Evolutionary conservation across 2,329 filamentous ascomycete species (phyloP).

Genomic region (Sodiomyces alkalinus): DNA sequence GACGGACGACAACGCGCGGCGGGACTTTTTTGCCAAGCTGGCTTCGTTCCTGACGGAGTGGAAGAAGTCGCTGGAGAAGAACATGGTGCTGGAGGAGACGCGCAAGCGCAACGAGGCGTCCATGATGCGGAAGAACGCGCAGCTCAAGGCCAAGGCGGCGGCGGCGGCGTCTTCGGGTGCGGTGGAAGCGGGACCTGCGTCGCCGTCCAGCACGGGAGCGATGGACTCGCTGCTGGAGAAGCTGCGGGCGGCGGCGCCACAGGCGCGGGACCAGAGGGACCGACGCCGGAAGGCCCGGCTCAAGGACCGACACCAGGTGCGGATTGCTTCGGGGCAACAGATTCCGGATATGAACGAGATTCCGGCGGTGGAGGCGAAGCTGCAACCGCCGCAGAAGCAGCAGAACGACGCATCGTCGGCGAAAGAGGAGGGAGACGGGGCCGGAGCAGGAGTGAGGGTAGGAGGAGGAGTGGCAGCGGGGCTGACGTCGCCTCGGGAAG

Average conservation of each 20-base stretch:
- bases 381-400: constrained; percentile 18
- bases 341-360: constrained; percentile 60
- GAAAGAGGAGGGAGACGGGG: constrained; percentile 32
- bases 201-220: constrained; percentile 65
- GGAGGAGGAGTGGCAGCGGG: constrained; percentile 42
- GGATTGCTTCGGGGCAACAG: constrained; percentile 76
- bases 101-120: constrained; percentile 76
- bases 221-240: constrained; percentile 97
- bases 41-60: constrained; percentile 83
- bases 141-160: constrained; percentile 38
- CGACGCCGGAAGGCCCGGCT: constrained; percentile 72
- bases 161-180: constrained; percentile 24
- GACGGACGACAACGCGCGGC: constrained; percentile 75
- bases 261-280: constrained; percentile 78
- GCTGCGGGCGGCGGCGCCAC: constrained; percentile 79
- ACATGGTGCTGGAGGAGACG: constrained; percentile 65
- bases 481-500: constrained; percentile 25
- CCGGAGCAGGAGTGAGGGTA: no score
- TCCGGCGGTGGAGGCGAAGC: constrained; percentile 33
- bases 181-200: constrained; percentile 33
- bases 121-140: constrained; percentile 79
- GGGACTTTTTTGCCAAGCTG: constrained; percentile 92
- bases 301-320: constrained; percentile 81
- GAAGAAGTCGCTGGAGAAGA: constrained; percentile 95
- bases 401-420: no score